Conservation (phyloP, 495 filamentous ascomycete genomes). For the Lindgomyces ingoldianus region DNA sequence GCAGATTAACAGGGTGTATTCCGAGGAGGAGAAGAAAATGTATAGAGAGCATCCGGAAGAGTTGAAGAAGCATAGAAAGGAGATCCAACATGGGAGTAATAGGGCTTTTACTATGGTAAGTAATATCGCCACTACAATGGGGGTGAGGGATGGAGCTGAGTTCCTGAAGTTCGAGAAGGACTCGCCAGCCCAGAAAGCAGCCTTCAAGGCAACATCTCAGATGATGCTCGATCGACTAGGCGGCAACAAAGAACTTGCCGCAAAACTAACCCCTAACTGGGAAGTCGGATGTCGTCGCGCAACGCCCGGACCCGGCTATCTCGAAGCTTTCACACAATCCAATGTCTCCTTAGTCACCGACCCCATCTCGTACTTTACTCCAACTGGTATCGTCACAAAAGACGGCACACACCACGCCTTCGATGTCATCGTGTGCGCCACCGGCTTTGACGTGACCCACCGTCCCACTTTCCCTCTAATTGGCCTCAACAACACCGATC, state of each 20-base stretch:
- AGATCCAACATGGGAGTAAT: slow-evolving; percentile 12
- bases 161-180: slow-evolving; percentile 3
- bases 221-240: slow-evolving; percentile 12
- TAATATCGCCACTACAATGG: background rate
- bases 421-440: slow-evolving; percentile 32
- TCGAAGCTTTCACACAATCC: slow-evolving; percentile 14
- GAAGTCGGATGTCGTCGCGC: slow-evolving; percentile 23
- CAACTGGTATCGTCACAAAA: slow-evolving; percentile 10
- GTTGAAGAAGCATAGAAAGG: slow-evolving; percentile 9
- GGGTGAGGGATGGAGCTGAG: background rate
- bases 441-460: slow-evolving; percentile 24
- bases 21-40: slow-evolving; percentile 12
- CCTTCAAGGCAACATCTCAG: slow-evolving; percentile 1
- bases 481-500: slow-evolving; percentile 17
- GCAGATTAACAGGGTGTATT: slow-evolving; percentile 10
- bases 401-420: slow-evolving; percentile 18
- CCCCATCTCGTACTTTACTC: slow-evolving; percentile 6
- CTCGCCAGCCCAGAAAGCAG: slow-evolving; percentile 2
- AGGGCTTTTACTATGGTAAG: slow-evolving; percentile 18
- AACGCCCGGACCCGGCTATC: slow-evolving; percentile 21
- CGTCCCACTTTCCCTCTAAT: slow-evolving; percentile 15
- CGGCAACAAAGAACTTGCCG: slow-evolving; percentile 4
- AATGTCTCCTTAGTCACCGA: slow-evolving; percentile 13
- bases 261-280: slow-evolving; percentile 5
- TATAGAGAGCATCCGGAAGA: slow-evolving; percentile 8